Conservation (phyloP, 805 yeast genomes). For the Cyberlindnera bimundalis region DNA sequence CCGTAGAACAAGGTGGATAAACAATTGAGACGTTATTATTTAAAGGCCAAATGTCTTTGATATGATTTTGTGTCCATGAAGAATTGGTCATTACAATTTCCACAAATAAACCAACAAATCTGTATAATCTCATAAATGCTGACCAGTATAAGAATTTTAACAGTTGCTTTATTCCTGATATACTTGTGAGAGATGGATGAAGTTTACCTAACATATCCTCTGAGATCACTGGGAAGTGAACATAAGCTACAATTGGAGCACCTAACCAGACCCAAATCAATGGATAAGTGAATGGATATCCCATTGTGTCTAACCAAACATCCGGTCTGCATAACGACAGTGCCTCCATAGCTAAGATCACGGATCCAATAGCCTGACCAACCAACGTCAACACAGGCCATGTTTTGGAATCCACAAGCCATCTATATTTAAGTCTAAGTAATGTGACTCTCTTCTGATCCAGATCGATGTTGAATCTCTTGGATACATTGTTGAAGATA, state of each 20-base stretch:
- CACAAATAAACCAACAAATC: slow-evolving; percentile 62
- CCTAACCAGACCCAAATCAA: slow-evolving; percentile 51
- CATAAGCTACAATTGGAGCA: slow-evolving; percentile 80
- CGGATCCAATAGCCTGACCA: slow-evolving; percentile 85
- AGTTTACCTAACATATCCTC: slow-evolving; percentile 77
- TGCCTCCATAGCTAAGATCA: slow-evolving; percentile 67
- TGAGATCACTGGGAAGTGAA: slow-evolving; percentile 94
- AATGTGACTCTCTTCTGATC: slow-evolving; percentile 56
- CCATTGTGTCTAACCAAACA: slow-evolving; percentile 92
- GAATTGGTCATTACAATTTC: slow-evolving; percentile 74
- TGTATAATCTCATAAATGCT: slow-evolving; percentile 58
- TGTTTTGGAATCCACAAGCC: slow-evolving; percentile 61
- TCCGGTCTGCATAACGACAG: slow-evolving; percentile 68
- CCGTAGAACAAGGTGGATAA: slow-evolving; percentile 90
- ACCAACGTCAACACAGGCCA: slow-evolving; percentile 81
- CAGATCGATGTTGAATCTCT: slow-evolving; percentile 53
- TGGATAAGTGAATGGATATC: slow-evolving; percentile 85
- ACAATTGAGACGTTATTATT: slow-evolving; percentile 45
- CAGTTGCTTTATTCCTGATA: slow-evolving; percentile 26
- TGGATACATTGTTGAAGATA: slow-evolving; percentile 49
- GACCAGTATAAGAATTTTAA: slow-evolving; percentile 69
- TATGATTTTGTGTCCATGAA: slow-evolving; percentile 86
- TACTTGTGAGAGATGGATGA: slow-evolving; percentile 27
- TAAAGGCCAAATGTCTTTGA: slow-evolving; percentile 58
- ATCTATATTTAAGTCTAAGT: slow-evolving; percentile 52